Evolutionary conservation across 805 yeast genomes (phyloP).

Genomic region (Ogataea pilisensis): DNA sequence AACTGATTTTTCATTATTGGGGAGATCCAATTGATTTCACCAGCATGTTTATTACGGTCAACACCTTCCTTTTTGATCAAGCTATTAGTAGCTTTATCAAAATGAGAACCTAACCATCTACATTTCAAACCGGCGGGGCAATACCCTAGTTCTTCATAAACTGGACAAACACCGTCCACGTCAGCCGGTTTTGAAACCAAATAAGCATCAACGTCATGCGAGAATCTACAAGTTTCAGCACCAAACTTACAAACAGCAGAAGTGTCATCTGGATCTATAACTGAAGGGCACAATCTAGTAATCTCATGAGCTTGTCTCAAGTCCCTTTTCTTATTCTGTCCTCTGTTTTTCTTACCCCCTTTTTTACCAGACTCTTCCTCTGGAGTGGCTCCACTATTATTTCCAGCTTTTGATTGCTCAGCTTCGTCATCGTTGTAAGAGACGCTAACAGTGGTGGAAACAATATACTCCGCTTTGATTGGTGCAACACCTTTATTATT

Average conservation of each 20-base stretch:
- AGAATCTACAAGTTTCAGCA: conserved; percentile 64
- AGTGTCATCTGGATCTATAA: conserved; percentile 49
- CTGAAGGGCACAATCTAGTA: conserved; percentile 60
- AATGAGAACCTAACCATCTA: conserved; percentile 81
- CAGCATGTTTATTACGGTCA: conserved; percentile 22
- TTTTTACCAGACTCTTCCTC: conserved; percentile 32
- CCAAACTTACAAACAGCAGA: conserved; percentile 56
- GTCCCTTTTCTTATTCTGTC: conserved; percentile 49
- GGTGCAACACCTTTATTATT: conserved; percentile 75
- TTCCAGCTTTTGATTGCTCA: conserved; percentile 43
- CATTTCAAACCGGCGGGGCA: conserved; percentile 94
- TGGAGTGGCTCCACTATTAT: conserved; percentile 17
- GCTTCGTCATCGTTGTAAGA: conserved; percentile 44
- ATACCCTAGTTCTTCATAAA: conserved; percentile 71
- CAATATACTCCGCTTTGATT: conserved; percentile 66
- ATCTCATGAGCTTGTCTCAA: conserved; percentile 63
- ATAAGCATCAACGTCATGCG: conserved; percentile 70
- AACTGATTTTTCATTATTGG: conserved; percentile 42
- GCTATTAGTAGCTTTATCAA: conserved; percentile 39
- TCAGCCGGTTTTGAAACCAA: conserved; percentile 65
- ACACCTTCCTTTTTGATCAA: conserved; percentile 43
- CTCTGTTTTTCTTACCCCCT: conserved; percentile 37
- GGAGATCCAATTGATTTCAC: conserved; percentile 62
- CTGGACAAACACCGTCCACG: conserved; percentile 79
- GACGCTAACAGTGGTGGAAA: conserved; percentile 24